Evolutionary conservation across 2,329 filamentous ascomycete genomes (phyloP).

Genomic region (Emmonsiellopsis sp.): DNA sequence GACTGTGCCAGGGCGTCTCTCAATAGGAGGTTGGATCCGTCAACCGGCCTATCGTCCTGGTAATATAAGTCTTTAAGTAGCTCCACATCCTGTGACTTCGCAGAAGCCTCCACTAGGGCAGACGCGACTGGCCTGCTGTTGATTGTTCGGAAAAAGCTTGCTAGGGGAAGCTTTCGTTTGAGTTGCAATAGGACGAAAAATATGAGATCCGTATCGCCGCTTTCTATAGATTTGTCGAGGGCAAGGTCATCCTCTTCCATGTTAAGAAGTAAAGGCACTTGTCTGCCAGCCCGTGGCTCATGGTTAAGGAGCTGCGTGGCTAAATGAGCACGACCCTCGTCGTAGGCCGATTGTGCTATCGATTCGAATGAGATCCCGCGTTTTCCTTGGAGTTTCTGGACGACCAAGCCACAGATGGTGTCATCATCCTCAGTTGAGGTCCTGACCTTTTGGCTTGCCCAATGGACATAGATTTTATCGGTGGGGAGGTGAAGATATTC

Average conservation of each 20-base stretch:
- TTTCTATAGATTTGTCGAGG: constrained; percentile 92
- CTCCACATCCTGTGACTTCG: constrained; percentile 66
- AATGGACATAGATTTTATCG: constrained; percentile 89
- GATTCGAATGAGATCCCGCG: constrained; percentile 91
- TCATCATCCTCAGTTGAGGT: constrained; percentile 79
- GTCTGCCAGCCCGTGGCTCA: constrained; percentile 87
- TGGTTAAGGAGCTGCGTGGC: constrained; percentile 88
- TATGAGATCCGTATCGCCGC: constrained; percentile 88
- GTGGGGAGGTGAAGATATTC: constrained; percentile 78
- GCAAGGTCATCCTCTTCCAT: constrained; percentile 96
- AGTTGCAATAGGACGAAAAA: constrained; percentile 79
- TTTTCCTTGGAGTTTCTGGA: constrained; percentile 77
- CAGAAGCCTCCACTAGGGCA: constrained; percentile 78
- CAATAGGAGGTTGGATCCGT: constrained; percentile 80
- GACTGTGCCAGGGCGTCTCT: constrained; percentile 70
- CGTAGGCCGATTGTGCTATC: constrained; percentile 85
- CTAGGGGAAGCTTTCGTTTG: constrained; percentile 81
- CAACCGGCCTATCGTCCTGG: constrained; percentile 83
- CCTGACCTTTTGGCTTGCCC: constrained; percentile 91
- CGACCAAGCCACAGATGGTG: constrained; percentile 73
- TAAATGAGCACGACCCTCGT: constrained; percentile 80
- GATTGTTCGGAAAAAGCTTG: constrained; percentile 85
- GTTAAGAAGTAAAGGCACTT: constrained; percentile 82
- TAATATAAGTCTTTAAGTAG: constrained; percentile 95
- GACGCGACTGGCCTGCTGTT: constrained; percentile 77